These are phyloP conservation scores for Podospora tetraspora DNA, from an alignment of 495 filamentous ascomycete genomes.

Conservation along the genomic window DNA sequence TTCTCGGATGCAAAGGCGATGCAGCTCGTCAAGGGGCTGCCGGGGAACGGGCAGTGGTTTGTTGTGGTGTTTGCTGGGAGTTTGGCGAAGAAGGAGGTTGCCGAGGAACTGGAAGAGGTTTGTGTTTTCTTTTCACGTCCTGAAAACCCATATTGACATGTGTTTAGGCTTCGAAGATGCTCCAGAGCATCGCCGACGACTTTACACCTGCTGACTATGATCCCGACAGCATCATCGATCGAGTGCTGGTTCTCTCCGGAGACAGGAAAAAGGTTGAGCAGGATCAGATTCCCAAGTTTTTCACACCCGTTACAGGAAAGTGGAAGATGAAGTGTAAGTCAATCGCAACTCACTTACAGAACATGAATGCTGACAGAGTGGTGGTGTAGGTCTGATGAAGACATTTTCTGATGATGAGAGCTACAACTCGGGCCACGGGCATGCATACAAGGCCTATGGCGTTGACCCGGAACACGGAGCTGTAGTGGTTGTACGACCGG, in stretches of 20 bases:
- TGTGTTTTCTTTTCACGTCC: constrained; percentile 10
- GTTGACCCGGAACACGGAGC: constrained; percentile 51
- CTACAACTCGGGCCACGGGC: constrained; percentile 60
- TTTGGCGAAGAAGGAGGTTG: constrained; percentile 30
- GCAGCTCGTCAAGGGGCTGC: constrained; percentile 49
- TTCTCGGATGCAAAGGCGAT: constrained; percentile 53
- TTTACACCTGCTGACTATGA: constrained; percentile 45
- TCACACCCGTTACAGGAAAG: constrained; percentile 54
- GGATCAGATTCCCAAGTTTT: constrained; percentile 53
- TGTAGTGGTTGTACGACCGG: constrained; percentile 58
- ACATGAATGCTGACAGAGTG: constrained; percentile 1
- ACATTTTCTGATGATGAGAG: constrained; percentile 63
- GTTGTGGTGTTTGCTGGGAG: constrained; percentile 56
- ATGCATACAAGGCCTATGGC: constrained; percentile 58
- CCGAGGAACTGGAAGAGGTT: constrained; percentile 41
- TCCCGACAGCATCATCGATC: constrained; percentile 56
- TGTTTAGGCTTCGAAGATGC: constrained; percentile 24
- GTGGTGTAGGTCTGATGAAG: constrained; percentile 51
- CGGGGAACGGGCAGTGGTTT: constrained; percentile 54
- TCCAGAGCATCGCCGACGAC: constrained; percentile 34
- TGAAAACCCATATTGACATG: not conserved
- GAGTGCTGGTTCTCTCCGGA: constrained; percentile 51
- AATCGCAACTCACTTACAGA: not conserved
- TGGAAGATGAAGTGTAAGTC: constrained; percentile 53
- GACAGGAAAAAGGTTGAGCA: constrained; percentile 52